Evolutionary conservation across 2,329 filamentous ascomycete genomes (phyloP).

Genomic region (Colletotrichum theobromicola): DNA sequence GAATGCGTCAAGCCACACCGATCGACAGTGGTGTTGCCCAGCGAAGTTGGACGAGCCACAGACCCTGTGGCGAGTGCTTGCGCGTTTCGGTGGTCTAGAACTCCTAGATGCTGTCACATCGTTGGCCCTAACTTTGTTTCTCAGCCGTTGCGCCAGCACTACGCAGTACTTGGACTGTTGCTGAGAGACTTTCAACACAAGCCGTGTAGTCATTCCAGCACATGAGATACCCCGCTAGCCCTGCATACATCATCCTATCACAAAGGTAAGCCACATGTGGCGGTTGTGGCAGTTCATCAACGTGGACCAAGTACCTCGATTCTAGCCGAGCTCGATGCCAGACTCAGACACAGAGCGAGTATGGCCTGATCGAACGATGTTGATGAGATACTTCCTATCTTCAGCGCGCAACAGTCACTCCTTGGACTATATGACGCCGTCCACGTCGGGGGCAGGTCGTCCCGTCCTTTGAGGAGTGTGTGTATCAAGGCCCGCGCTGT

Average conservation of each 20-base stretch:
- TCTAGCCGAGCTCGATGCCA: background rate
- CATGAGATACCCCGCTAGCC: background rate
- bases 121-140: background rate
- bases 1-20: constrained; percentile 14
- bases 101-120: background rate
- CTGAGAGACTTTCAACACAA: background rate
- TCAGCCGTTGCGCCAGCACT: background rate
- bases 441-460: background rate
- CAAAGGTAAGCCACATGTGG: background rate
- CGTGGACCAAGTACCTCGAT: background rate
- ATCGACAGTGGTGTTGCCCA: background rate
- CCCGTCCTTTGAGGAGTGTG: background rate
- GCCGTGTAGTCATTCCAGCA: background rate
- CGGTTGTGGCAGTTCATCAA: background rate
- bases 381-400: background rate
- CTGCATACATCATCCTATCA: background rate
- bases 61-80: constrained; percentile 21
- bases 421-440: background rate
- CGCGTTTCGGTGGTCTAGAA: constrained; percentile 11
- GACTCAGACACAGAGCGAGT: background rate
- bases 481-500: background rate
- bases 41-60: background rate
- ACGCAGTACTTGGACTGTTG: background rate
- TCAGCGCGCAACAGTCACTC: background rate
- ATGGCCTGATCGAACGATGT: background rate